Evolutionary conservation across 257 asterid species (phyloP).

Genomic region (Gentiana straminea): DNA sequence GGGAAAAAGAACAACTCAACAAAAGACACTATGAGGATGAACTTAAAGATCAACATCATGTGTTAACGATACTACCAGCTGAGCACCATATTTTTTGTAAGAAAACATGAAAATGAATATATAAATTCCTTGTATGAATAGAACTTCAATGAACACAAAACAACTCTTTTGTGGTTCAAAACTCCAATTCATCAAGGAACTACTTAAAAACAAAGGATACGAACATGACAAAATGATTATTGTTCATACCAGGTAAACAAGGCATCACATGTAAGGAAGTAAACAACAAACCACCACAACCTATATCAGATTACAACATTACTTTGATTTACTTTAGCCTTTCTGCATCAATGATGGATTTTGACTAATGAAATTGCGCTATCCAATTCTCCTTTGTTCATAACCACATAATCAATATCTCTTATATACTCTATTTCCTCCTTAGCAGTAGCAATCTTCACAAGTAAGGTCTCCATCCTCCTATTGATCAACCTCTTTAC

Average conservation of each 20-base stretch:
- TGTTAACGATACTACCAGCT: too few species aligned
- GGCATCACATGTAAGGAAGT: background rate
- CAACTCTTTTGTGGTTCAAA: background rate
- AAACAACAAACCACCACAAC: background rate
- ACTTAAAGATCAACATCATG: too few species aligned
- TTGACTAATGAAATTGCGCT: constrained; percentile 54
- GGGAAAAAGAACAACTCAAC: too few species aligned
- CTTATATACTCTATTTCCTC: constrained; percentile 73
- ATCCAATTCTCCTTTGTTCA: constrained; percentile 79
- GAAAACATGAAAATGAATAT: too few species aligned
- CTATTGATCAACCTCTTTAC: constrained; percentile 82
- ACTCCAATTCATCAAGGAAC: background rate
- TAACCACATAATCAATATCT: constrained; percentile 88
- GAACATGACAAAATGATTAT: background rate
- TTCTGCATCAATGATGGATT: constrained; percentile 87
- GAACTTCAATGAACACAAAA: too few species aligned
- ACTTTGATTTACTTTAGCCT: constrained; percentile 75
- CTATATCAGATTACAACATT: constrained; percentile 30
- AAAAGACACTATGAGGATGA: too few species aligned
- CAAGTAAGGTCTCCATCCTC: constrained; percentile 71
- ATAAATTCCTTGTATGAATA: too few species aligned
- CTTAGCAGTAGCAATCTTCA: constrained; percentile 74
- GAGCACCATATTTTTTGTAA: too few species aligned
- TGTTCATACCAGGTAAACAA: background rate
- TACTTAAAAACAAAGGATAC: background rate